Conservation (phyloP, 192 early-diverging fungal genomes). For the Coemansia sp. region DNA sequence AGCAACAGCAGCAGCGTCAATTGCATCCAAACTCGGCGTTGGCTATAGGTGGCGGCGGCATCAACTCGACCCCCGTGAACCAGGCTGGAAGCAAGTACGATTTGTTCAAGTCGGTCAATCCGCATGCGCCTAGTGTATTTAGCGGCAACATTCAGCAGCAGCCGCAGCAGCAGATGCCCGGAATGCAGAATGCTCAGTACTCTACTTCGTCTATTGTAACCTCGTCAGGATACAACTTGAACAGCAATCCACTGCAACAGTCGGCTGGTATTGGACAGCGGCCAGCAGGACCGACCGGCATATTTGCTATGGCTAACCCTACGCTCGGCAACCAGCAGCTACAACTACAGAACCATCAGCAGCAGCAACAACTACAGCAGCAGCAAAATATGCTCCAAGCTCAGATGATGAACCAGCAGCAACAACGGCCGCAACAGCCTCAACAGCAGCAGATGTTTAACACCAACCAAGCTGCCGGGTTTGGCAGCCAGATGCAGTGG, state of each 20-base stretch:
- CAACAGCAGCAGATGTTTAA: slow-evolving; percentile 28
- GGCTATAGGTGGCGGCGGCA: slow-evolving; percentile 16
- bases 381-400: slow-evolving; percentile 29
- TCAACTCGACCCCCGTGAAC: neutral
- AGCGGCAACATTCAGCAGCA: slow-evolving; percentile 19
- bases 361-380: slow-evolving; percentile 24
- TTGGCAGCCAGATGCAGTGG: slow-evolving; percentile 38
- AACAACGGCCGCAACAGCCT: slow-evolving; percentile 11
- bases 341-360: slow-evolving; percentile 12
- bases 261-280: neutral
- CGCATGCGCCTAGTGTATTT: slow-evolving; percentile 46
- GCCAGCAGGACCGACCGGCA: slow-evolving; percentile 26
- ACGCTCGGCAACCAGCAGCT: slow-evolving; percentile 33
- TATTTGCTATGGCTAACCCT: slow-evolving; percentile 48
- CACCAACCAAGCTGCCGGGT: slow-evolving; percentile 18
- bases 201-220: slow-evolving; percentile 9
- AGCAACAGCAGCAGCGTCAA: slow-evolving; percentile 21
- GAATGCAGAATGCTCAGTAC: slow-evolving; percentile 14
- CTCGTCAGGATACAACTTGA: slow-evolving; percentile 12
- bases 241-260: slow-evolving; percentile 12
- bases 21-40: slow-evolving; percentile 3
- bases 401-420: slow-evolving; percentile 25
- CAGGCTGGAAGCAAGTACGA: slow-evolving; percentile 39
- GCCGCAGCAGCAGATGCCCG: slow-evolving; percentile 25
- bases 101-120: slow-evolving; percentile 48